Percentiles rank a stretch among this genome's conserved stretches.
These are phyloP conservation scores for Cercospora sojina DNA, from an alignment of 2,329 filamentous ascomycete species.

Conservation along the genomic window DNA sequence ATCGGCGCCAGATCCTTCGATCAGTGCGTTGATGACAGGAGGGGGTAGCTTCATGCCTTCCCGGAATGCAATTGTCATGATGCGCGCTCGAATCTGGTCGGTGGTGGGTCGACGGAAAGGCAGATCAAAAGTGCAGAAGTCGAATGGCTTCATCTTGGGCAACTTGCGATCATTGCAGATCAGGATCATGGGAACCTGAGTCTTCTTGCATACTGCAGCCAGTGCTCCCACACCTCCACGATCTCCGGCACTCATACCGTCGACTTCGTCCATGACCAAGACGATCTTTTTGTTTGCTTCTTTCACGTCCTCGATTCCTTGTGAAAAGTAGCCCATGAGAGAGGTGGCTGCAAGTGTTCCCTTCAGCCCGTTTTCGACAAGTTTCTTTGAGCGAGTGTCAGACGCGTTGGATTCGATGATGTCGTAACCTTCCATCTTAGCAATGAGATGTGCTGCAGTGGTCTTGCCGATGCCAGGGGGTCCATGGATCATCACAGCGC, in stretches of 20 bases:
- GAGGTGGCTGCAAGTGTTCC: slow-evolving; percentile 94
- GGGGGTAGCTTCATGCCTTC: slow-evolving; percentile 84
- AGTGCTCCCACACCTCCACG: slow-evolving; percentile 92
- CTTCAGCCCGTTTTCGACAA: slow-evolving; percentile 83
- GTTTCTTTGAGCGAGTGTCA: slow-evolving; percentile 91
- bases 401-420: slow-evolving; percentile 94
- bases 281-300: slow-evolving; percentile 86
- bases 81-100: slow-evolving; percentile 84
- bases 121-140: slow-evolving; percentile 78
- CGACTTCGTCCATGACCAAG: slow-evolving; percentile 97
- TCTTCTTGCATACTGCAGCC: slow-evolving; percentile 93
- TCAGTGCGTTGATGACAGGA: slow-evolving; percentile 84
- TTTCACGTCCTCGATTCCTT: slow-evolving; percentile 77
- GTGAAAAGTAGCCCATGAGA: slow-evolving; percentile 81
- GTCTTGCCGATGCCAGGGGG: slow-evolving; percentile 97
- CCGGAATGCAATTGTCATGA: slow-evolving; percentile 92
- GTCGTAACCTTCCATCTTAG: slow-evolving; percentile 89
- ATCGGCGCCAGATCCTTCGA: slow-evolving; percentile 92
- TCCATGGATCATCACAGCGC: slow-evolving; percentile 92
- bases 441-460: slow-evolving; percentile 90
- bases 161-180: slow-evolving; percentile 94
- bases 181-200: slow-evolving; percentile 88
- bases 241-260: slow-evolving; percentile 97
- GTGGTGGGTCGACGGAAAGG: slow-evolving; percentile 86
- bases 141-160: slow-evolving; percentile 98